phyloP scores from a whole-genome alignment of 2,329 filamentous ascomycete genomes.

The Tolypocladium pustulatum region DNA sequence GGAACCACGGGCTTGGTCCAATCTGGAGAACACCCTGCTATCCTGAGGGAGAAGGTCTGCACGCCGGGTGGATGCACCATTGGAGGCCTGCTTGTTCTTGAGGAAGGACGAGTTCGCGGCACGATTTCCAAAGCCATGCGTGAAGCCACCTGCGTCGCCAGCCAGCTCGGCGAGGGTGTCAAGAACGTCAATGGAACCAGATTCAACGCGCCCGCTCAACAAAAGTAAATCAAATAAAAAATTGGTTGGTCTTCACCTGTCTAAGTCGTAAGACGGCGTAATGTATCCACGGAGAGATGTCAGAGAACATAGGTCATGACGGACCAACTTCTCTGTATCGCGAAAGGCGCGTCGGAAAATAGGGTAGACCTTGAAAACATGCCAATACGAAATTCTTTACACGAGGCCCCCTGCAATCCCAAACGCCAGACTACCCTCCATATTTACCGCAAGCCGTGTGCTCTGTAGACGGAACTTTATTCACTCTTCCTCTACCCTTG shows the following conservation, averaged over 20 bases:
- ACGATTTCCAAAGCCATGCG: constrained; percentile 57
- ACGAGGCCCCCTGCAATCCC: not conserved
- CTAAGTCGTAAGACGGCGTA: not conserved
- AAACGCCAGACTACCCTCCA: not conserved
- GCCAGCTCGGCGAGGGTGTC: constrained; percentile 40
- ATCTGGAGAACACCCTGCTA: constrained; percentile 62
- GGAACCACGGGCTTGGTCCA: constrained; percentile 61
- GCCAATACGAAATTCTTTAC: not conserved
- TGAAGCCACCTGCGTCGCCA: constrained; percentile 60
- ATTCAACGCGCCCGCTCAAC: not conserved
- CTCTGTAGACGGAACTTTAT: not conserved
- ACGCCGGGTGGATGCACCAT: constrained; percentile 74
- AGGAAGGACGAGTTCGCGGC: constrained; percentile 61
- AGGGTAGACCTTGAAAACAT: not conserved
- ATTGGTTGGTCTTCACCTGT: not conserved
- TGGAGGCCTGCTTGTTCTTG: constrained; percentile 59
- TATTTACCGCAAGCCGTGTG: not conserved
- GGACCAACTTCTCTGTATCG: not conserved
- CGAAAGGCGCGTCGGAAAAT: not conserved
- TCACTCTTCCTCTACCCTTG: constrained; percentile 25
- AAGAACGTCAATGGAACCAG: constrained; percentile 26
- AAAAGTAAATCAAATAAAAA: not conserved
- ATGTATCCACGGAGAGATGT: not conserved
- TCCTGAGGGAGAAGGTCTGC: constrained; percentile 65
- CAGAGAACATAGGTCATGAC: not conserved